Base-by-base conservation (phyloP, 2,329 filamentous ascomycete species). In the Sporothrix dimorphospora region DNA sequence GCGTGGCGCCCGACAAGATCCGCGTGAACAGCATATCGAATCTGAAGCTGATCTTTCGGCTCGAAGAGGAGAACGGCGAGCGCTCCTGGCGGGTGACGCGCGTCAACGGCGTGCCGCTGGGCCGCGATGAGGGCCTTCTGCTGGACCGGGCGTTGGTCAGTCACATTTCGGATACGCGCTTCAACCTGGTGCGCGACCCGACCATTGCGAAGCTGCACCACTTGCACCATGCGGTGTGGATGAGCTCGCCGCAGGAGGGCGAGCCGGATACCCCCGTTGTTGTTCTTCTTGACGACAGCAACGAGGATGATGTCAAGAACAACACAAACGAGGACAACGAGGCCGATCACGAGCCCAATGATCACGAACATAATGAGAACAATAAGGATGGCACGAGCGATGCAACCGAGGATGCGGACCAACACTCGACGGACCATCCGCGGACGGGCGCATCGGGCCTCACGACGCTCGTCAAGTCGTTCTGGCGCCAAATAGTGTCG, bases 101-200 rank as follows among this genome's bases (percentile, higher is more conserved):
- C 59, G 90, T 97, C 74, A 94, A 93, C 55, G 93, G 92, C 76
- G 87, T 94, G 53, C 88, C 92, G 0, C 85, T 99, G 3, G 95
- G 95, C 4, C 91, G 92, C 65, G 94, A 98, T 78, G 95, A 98
- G 81, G 92, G 91, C 75, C 89, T 98, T 24, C 92, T 93, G 78
- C 88, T 98, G 75, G 87, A 91, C 63, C 89, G 92, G 30, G 90
- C 94, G 72, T 88, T 95, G 34, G 89, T 94, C 38, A 89, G 91
- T 72, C 91, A 92, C 75, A 87, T 94, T 47, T 88, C 89, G 27
- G 95, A 98, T 80, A 92, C 94, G 16, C 91, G 94, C 72, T 98
- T 98, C 80, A 92, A 90, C 11, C 88, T 93, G 38, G 85, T 94
- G 34, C 89, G 92, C 63, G 93, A 97, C 77, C 81, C 88, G 4